Evolutionary conservation across 2,329 filamentous ascomycete genomes (phyloP), one percentile per base, ranked within the genome.

Genomic region (Aspergillus sergii): DNA sequence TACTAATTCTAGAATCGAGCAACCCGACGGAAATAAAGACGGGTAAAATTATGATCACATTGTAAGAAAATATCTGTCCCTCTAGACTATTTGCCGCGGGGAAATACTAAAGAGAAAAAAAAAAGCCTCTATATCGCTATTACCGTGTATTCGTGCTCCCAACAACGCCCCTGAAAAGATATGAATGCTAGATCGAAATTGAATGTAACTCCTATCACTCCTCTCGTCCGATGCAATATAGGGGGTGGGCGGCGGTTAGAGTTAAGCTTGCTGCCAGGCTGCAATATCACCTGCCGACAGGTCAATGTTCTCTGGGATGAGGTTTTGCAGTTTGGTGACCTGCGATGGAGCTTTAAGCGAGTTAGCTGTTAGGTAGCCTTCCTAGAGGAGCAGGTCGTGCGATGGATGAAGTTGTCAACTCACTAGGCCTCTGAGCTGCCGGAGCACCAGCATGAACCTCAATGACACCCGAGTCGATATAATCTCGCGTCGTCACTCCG

Each of bases 261-360:
- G 26, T 46, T 32, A 67, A 34, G 58, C 59, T 54, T 62, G 59
- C 54, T 76, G 72, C 73, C 73, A 76, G n/a, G 66, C 66, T 10
- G 69, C 69, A 58, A 77, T 76, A 28, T 76, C 73, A 4, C 68
- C 68, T 7, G 66, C 57, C 7, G 74, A 70, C 34, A 77, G 75
- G 58, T 72, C 75, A 26, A 76, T 62, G 34, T 75, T 75, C 54
- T 77, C 73, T 19, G 64, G 60, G 14, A 71, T 69, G 30, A 77
- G 65, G 45, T 58, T 65, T 45, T 72, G 71, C 8, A 75, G 66
- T 36, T 63, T 70, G 5, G 64, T 64, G 34, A 74, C 43, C 53
- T 75, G 72, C 16, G 63, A 53, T 8, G 71, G 61, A 61, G 67
- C 75, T 77, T 60, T 21, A 58, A 53, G 21, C n/a, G 2, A 16